These are phyloP conservation scores for Datisca glomerata DNA, from an alignment of 306 rosid species.

Conservation along the genomic window DNA sequence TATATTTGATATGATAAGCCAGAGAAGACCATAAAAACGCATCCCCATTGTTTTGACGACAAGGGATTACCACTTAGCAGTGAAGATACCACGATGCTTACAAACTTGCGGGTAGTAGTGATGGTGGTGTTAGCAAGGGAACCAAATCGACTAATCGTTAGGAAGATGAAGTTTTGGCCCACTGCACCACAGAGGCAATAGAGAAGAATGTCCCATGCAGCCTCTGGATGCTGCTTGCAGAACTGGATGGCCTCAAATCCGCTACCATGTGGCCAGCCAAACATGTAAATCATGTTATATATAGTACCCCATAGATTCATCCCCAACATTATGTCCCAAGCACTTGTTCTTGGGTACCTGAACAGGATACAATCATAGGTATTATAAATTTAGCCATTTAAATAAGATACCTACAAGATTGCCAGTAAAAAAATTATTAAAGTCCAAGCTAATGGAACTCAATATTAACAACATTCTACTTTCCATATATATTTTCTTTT, in stretches of 20 bases:
- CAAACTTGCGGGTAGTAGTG: slow-evolving; percentile 95
- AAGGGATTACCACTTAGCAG: slow-evolving; percentile 88
- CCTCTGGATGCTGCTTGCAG: slow-evolving; percentile 80
- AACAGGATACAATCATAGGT: background rate
- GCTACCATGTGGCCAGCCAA: slow-evolving; percentile 65
- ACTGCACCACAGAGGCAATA: slow-evolving; percentile 96
- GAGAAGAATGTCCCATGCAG: slow-evolving; percentile 81
- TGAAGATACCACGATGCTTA: slow-evolving; percentile 89
- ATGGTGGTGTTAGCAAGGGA: slow-evolving; percentile 93
- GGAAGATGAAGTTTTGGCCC: slow-evolving; percentile 94
- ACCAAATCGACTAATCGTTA: slow-evolving; percentile 88
- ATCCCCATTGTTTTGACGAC: slow-evolving; percentile 87
- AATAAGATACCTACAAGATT: too few relatives aligned
- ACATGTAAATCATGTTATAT: slow-evolving; percentile 84
- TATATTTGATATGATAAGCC: slow-evolving; percentile 88
- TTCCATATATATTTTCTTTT: too few relatives aligned
- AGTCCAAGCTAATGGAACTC: too few relatives aligned
- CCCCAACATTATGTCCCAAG: slow-evolving; percentile 96
- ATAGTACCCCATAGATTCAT: slow-evolving; percentile 98
- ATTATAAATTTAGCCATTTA: background rate
- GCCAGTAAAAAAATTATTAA: too few relatives aligned
- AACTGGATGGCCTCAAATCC: slow-evolving; percentile 78
- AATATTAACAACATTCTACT: too few relatives aligned
- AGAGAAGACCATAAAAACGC: slow-evolving; percentile 82
- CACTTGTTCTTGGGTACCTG: slow-evolving; percentile 93